These are phyloP conservation scores for Kodamaea hsintzibuensis DNA, from an alignment of 805 yeast species.

Conservation along the genomic window DNA sequence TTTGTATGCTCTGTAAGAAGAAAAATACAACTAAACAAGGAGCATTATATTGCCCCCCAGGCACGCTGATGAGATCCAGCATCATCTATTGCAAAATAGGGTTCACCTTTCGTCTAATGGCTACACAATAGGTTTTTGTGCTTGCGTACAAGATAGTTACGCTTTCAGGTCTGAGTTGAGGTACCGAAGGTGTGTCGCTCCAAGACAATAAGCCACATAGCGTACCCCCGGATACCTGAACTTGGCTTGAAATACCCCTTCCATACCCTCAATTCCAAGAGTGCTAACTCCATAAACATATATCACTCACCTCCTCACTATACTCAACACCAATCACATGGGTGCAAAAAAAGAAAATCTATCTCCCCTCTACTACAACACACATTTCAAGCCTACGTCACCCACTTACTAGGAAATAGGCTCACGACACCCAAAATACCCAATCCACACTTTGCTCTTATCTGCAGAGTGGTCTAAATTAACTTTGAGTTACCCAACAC, in stretches of 20 bases:
- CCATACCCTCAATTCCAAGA: neutral
- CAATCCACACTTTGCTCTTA: neutral
- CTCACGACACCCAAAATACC: neutral
- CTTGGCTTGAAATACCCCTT: neutral
- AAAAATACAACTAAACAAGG: constrained; percentile 3
- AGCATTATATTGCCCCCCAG: neutral
- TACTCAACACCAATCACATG: neutral
- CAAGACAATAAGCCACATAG: neutral
- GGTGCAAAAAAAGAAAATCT: neutral
- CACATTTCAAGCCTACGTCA: neutral
- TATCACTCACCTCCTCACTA: neutral
- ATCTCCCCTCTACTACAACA: neutral
- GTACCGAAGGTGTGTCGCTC: neutral
- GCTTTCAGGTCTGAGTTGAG: neutral
- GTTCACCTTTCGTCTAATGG: constrained; percentile 1
- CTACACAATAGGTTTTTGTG: neutral
- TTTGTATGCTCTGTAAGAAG: neutral
- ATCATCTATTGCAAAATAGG: neutral
- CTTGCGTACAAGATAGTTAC: neutral
- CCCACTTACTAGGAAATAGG: no score
- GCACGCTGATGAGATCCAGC: constrained; percentile 1
- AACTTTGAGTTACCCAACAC: neutral
- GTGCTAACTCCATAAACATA: no score
- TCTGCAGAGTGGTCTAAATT: neutral
- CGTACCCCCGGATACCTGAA: neutral